These are phyloP conservation scores for Suillus brevipes DNA, from an alignment of 768 basidiomycete species.

Conservation along the genomic window DNA sequence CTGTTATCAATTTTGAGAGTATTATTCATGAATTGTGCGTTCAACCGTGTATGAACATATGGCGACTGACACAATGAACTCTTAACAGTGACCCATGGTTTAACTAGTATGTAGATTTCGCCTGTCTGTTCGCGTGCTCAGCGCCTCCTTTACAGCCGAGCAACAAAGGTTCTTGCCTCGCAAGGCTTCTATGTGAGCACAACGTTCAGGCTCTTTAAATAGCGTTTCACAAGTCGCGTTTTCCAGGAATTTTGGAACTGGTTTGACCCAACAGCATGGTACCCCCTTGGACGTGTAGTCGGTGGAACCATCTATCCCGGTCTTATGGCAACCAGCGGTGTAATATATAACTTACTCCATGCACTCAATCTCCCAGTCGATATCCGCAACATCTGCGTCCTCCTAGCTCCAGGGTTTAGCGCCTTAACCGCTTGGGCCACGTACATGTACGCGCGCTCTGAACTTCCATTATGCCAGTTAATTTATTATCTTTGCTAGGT, in stretches of 20 bases:
- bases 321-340: slow-evolving; percentile 95
- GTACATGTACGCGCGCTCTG: slow-evolving; percentile 67
- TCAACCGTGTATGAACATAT: neutral
- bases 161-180: slow-evolving; percentile 85
- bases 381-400: slow-evolving; percentile 94
- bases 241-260: slow-evolving; percentile 99
- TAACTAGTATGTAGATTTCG: slow-evolving; percentile 75
- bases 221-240: slow-evolving; percentile 11
- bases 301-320: slow-evolving; percentile 99
- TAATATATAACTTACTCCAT: slow-evolving; percentile 92
- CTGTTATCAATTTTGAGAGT: slow-evolving; percentile 97
- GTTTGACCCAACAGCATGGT: slow-evolving; percentile 99
- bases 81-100: slow-evolving; percentile 91
- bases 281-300: slow-evolving; percentile 96
- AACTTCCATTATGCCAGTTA: neutral
- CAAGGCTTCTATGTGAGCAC: slow-evolving; percentile 91
- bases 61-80: neutral
- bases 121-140: neutral
- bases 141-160: slow-evolving; percentile 59
- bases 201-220: neutral
- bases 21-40: slow-evolving; percentile 99
- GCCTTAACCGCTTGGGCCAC: slow-evolving; percentile 96
- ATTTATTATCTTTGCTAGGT: slow-evolving; percentile 48
- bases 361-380: slow-evolving; percentile 93
- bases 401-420: slow-evolving; percentile 95